Percentiles rank a stretch among this genome's conserved stretches.
phyloP scores from a whole-genome alignment of 495 filamentous ascomycete genomes.

The Aspergillus nidulans region DNA sequence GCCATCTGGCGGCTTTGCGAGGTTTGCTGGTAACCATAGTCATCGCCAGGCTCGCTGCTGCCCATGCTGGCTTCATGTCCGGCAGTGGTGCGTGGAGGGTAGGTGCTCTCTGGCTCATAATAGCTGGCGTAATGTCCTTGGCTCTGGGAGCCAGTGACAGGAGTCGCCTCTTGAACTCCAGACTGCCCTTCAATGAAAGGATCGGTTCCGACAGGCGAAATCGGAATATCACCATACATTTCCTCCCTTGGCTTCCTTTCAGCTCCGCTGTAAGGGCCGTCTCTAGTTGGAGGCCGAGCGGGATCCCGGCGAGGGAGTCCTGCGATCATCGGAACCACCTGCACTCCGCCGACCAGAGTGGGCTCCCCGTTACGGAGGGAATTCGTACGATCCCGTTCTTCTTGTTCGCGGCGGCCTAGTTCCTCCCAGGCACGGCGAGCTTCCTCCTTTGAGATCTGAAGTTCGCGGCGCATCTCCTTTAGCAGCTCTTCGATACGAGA shows the following conservation, averaged over 20 bases:
- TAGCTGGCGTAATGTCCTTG: slow-evolving; percentile 30
- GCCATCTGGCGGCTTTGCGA: slow-evolving; percentile 37
- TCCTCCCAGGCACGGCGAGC: slow-evolving; percentile 97
- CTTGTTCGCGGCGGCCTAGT: slow-evolving; percentile 86
- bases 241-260: slow-evolving; percentile 26
- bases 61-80: slow-evolving; percentile 44
- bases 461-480: slow-evolving; percentile 80
- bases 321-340: slow-evolving; percentile 92
- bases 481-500: slow-evolving; percentile 69
- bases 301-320: slow-evolving; percentile 62
- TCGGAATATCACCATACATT: slow-evolving; percentile 42
- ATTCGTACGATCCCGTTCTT: slow-evolving; percentile 86
- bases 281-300: slow-evolving; percentile 44
- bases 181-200: slow-evolving; percentile 48
- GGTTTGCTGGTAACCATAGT: slow-evolving; percentile 51
- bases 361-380: slow-evolving; percentile 83
- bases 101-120: slow-evolving; percentile 45
- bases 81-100: slow-evolving; percentile 28
- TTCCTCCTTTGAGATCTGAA: slow-evolving; percentile 94
- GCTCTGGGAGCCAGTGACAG: slow-evolving; percentile 24
- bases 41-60: slow-evolving; percentile 52
- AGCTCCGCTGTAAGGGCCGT: slow-evolving; percentile 38
- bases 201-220: slow-evolving; percentile 54
- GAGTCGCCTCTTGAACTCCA: slow-evolving; percentile 22
- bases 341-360: slow-evolving; percentile 85